Evolutionary conservation across 2,329 filamentous ascomycete genomes (phyloP).

Genomic region (Aureobasidium pullulans): DNA sequence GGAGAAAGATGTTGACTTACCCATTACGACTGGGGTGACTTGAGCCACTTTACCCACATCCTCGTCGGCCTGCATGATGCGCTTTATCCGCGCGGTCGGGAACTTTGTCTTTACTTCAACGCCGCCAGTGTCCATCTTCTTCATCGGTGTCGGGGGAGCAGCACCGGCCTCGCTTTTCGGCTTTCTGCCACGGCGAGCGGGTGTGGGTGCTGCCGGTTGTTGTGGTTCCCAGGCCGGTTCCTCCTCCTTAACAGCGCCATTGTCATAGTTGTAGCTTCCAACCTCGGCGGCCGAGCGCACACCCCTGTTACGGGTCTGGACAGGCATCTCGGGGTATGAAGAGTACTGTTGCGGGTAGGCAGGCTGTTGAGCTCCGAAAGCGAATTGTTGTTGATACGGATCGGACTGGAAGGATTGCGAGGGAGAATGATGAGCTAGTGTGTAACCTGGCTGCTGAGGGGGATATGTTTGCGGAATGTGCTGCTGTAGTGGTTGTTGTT

Average conservation of each 20-base stretch:
- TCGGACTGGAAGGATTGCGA: background rate
- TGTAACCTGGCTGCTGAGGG: slow-evolving; percentile 4
- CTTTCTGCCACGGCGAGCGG: slow-evolving; percentile 18
- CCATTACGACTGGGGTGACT: slow-evolving; percentile 90
- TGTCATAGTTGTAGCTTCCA: slow-evolving; percentile 15
- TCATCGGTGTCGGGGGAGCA: background rate
- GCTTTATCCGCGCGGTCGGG: slow-evolving; percentile 92
- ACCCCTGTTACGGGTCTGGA: slow-evolving; percentile 15
- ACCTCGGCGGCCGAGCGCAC: slow-evolving; percentile 17
- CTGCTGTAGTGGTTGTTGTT: slow-evolving; percentile 6
- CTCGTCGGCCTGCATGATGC: slow-evolving; percentile 98
- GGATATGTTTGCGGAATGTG: slow-evolving; percentile 15
- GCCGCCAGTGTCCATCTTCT: slow-evolving; percentile 32
- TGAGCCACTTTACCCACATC: slow-evolving; percentile 98
- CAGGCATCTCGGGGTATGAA: slow-evolving; percentile 18
- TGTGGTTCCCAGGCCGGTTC: slow-evolving; percentile 20
- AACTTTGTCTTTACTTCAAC: slow-evolving; percentile 90
- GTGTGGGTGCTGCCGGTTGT: slow-evolving; percentile 14
- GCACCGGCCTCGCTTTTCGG: slow-evolving; percentile 14
- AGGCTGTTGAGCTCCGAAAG: slow-evolving; percentile 18
- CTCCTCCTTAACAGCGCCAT: slow-evolving; percentile 25
- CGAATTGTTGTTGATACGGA: slow-evolving; percentile 12
- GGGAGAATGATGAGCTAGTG: slow-evolving; percentile 12
- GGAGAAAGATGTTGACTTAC: slow-evolving; percentile 36
- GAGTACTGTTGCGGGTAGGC: slow-evolving; percentile 13